Conservation (phyloP, 1,284 basidiomycete species). For the Acaromyces ingoldii region DNA sequence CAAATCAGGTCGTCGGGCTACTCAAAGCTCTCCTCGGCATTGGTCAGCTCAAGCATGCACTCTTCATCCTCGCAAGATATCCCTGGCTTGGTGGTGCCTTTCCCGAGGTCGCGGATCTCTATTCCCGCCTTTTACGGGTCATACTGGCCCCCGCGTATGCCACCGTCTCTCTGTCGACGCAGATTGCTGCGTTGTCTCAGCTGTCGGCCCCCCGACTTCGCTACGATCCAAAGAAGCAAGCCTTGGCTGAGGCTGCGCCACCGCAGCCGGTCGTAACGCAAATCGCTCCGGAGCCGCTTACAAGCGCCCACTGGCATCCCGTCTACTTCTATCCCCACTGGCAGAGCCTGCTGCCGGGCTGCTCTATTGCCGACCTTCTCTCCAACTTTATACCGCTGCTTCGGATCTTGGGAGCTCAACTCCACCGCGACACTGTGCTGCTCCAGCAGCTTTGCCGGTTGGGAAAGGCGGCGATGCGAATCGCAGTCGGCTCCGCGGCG, state of each 20-base stretch:
- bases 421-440: slow-evolving; percentile 27
- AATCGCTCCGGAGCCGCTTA: slow-evolving; percentile 36
- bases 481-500: no score
- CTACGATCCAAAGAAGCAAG: slow-evolving; percentile 37
- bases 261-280: slow-evolving; percentile 25
- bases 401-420: slow-evolving; percentile 33
- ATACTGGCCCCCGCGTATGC: slow-evolving; percentile 41
- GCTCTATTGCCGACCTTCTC: slow-evolving; percentile 23
- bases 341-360: slow-evolving; percentile 23
- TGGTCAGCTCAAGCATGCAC: slow-evolving; percentile 72
- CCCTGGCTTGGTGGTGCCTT: slow-evolving; percentile 77
- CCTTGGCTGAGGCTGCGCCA: slow-evolving; percentile 7
- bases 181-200: slow-evolving; percentile 58
- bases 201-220: slow-evolving; percentile 52
- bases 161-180: slow-evolving; percentile 50
- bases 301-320: slow-evolving; percentile 19
- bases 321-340: slow-evolving; percentile 46
- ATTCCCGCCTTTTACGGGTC: slow-evolving; percentile 42
- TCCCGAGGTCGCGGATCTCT: slow-evolving; percentile 74
- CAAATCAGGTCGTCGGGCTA: slow-evolving; percentile 78
- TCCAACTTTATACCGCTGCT: slow-evolving; percentile 36
- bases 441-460: slow-evolving; percentile 42
- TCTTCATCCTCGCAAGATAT: slow-evolving; percentile 73
- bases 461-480: slow-evolving; percentile 18
- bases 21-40: slow-evolving; percentile 75